Conservation (phyloP, 768 basidiomycete species). For the Mycena albidolilacea region DNA sequence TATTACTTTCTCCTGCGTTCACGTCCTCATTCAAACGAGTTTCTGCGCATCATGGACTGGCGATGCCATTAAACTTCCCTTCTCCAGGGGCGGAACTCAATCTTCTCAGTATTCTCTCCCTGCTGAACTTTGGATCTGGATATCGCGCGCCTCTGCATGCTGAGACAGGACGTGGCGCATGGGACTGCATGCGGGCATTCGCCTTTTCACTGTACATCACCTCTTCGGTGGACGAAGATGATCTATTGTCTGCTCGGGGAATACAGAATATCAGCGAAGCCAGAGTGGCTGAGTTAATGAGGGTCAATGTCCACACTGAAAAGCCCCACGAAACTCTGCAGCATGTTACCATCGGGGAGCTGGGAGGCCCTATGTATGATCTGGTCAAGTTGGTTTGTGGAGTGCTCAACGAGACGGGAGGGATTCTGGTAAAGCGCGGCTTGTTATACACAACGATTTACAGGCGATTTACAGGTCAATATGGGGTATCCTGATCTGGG, state of each 20-base stretch:
- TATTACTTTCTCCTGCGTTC: conserved; percentile 78
- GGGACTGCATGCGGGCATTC: conserved; percentile 85
- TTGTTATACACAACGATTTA: too few species aligned
- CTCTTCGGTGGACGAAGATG: conserved; percentile 68
- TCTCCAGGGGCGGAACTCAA: conserved; percentile 84
- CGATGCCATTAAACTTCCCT: conserved; percentile 85
- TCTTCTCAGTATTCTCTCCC: conserved; percentile 80
- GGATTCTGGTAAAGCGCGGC: conserved; percentile 55
- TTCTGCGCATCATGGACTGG: conserved; percentile 76
- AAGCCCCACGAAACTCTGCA: conserved; percentile 76
- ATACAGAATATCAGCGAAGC: conserved; percentile 67
- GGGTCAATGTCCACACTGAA: conserved; percentile 79
- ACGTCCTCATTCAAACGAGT: conserved; percentile 73
- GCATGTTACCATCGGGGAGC: conserved; percentile 81
- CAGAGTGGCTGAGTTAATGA: conserved; percentile 82
- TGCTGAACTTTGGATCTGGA: conserved; percentile 89
- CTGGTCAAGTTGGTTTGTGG: conserved; percentile 76
- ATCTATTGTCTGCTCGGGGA: conserved; percentile 77
- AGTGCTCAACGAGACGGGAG: conserved; percentile 82
- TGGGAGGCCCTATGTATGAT: conserved; percentile 82
- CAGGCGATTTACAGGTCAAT: conserved; percentile 44
- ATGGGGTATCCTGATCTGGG: conserved; percentile 81
- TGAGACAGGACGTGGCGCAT: conserved; percentile 84
- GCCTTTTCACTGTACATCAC: conserved; percentile 81
- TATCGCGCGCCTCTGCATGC: conserved; percentile 82